Conservation (phyloP, 1,284 basidiomycete species). For the Irpex lacteus region DNA sequence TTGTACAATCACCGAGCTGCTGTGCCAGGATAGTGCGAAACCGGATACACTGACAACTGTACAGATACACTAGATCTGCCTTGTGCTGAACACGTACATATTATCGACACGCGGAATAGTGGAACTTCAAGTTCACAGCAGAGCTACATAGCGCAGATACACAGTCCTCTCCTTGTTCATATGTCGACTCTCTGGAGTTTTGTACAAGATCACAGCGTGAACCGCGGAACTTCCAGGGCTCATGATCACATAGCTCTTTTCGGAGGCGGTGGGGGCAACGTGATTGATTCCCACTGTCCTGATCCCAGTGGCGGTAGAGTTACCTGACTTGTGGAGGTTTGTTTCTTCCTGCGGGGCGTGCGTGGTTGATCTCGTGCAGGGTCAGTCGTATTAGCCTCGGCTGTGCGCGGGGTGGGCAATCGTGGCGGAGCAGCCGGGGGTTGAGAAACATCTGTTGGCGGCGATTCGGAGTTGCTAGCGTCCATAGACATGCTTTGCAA, state of each 20-base stretch:
- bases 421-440: not conserved
- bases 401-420: not conserved
- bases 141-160: not conserved
- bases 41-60: too few species aligned
- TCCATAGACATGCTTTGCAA: conserved; percentile 22
- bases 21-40: too few species aligned
- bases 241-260: not conserved
- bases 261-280: conserved; percentile 29
- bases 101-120: too few species aligned
- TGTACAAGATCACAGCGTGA: not conserved
- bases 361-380: not conserved
- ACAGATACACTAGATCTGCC: too few species aligned
- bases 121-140: too few species aligned
- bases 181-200: not conserved
- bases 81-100: too few species aligned
- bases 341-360: conserved; percentile 1
- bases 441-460: not conserved
- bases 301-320: conserved; percentile 47
- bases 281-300: conserved; percentile 43
- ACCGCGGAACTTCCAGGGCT: not conserved
- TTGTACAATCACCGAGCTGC: too few species aligned
- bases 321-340: conserved; percentile 14
- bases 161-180: not conserved
- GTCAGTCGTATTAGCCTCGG: not conserved
- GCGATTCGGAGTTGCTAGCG: not conserved